A percentile compares a stretch with the other conserved stretches of the same genome.
Evolutionary conservation across 257 asterid species (phyloP).

Genomic region (Nicotiana undulata): DNA sequence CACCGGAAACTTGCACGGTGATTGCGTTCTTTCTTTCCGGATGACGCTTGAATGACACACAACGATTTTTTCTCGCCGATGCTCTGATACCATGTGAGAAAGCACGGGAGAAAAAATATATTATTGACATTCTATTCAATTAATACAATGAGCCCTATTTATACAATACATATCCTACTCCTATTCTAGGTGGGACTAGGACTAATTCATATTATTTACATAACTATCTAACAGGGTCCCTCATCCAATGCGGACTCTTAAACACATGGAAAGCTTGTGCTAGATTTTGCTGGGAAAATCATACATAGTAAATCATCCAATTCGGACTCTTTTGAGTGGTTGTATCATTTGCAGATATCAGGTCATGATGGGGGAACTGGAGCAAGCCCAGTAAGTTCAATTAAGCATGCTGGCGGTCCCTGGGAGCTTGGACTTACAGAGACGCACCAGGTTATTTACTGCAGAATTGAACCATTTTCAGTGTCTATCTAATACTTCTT

Average conservation of each 20-base stretch:
- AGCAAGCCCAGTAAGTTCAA: slow-evolving; percentile 98
- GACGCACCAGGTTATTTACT: slow-evolving; percentile 74
- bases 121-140: too few species aligned
- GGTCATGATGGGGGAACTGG: slow-evolving; percentile 99
- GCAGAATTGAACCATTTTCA: not conserved
- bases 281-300: not conserved
- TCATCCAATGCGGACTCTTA: not conserved
- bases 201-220: too few species aligned
- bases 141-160: too few species aligned
- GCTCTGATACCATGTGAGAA: too few species aligned
- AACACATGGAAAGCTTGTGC: not conserved
- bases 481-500: not conserved
- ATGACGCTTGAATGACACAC: too few species aligned
- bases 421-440: slow-evolving; percentile 99
- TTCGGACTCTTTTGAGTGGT: not conserved
- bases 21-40: too few species aligned
- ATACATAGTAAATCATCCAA: not conserved
- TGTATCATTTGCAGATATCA: slow-evolving; percentile 56
- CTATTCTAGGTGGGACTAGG: too few species aligned
- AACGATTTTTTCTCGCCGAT: too few species aligned
- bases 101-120: too few species aligned
- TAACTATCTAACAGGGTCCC: not conserved
- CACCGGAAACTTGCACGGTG: too few species aligned
- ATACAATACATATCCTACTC: too few species aligned
- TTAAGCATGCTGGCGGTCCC: slow-evolving; percentile 99